Base-by-base conservation (phyloP, 2,329 filamentous ascomycete species). In the Proliferodiscus dingleyae region DNA sequence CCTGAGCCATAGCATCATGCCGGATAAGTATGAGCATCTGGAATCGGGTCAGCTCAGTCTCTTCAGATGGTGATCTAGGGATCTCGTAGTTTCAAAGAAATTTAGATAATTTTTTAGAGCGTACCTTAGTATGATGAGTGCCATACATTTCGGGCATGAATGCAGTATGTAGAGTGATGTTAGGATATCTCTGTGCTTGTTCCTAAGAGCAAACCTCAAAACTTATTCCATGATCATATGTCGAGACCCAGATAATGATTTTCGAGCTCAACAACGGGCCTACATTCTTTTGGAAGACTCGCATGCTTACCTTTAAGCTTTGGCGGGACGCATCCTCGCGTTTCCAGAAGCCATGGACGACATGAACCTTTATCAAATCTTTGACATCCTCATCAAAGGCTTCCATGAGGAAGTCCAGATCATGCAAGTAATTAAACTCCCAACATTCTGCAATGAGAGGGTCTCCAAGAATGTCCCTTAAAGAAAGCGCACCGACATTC, bases 21-120 rank as follows among this genome's bases (percentile, higher is more conserved):
- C 86, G 77, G 50, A 95, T 72, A 3, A 95, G 66, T n/a, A 95
- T 71, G 65, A 95, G 78, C 86, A 95, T 93, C 66, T 95, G 93
- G 15, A 23, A 29, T 16, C 24, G n/a, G 28, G 42, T 49, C 43
- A 51, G 28, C 21, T 24, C n/a, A 29, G n/a, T 7, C n/a, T 29
- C 24, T 3, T 21, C 28, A 8, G 16, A n/a, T n/a, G n/a, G n/a
- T n/a, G n/a, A n/a, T n/a, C n/a, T n/a, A n/a, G n/a, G n/a, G n/a
- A n/a, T n/a, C n/a, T n/a, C n/a, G n/a, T n/a, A n/a, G n/a, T n/a
- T n/a, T n/a, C n/a, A n/a, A n/a, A n/a, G n/a, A n/a, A n/a, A n/a
- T n/a, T 5, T 4, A 19, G 19, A 26, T 15, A 7, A 24, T 2
- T 47, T 13, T 15, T 26, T 5, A 15, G 26, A 11, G 7, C 36